phyloP scores from a whole-genome alignment of 2,329 filamentous ascomycete genomes.

The Botrytis hyacinthi region DNA sequence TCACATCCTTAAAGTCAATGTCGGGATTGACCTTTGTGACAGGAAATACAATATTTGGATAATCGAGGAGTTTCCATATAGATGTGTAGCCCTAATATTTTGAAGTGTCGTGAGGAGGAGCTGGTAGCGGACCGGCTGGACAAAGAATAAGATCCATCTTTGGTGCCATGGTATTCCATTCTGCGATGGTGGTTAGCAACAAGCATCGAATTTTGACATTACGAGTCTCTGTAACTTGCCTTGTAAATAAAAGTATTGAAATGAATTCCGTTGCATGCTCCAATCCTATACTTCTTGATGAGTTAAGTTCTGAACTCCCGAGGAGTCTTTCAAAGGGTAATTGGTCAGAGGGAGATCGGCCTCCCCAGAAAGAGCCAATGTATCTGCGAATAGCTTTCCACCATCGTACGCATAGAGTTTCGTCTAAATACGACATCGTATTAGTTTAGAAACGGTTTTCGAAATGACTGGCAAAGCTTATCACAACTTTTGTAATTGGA shows the following conservation, averaged over 20 bases:
- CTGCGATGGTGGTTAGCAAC: no score
- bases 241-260: neutral
- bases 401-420: neutral
- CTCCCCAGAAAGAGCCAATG: neutral
- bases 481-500: neutral
- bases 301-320: neutral
- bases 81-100: no score
- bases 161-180: no score
- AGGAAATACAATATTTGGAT: no score
- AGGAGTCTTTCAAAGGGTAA: neutral
- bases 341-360: neutral
- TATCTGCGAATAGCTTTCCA: constrained; percentile 26
- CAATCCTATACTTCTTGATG: neutral
- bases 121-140: no score
- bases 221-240: neutral
- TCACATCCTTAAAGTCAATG: no score
- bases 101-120: no score
- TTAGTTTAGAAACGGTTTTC: neutral
- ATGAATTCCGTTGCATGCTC: neutral
- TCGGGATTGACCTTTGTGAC: no score
- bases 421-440: neutral
- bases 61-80: no score
- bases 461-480: neutral
- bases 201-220: no score
- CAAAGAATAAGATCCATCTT: no score